Conservation (phyloP, 805 yeast genomes). For the Metschnikowia shivogae region DNA sequence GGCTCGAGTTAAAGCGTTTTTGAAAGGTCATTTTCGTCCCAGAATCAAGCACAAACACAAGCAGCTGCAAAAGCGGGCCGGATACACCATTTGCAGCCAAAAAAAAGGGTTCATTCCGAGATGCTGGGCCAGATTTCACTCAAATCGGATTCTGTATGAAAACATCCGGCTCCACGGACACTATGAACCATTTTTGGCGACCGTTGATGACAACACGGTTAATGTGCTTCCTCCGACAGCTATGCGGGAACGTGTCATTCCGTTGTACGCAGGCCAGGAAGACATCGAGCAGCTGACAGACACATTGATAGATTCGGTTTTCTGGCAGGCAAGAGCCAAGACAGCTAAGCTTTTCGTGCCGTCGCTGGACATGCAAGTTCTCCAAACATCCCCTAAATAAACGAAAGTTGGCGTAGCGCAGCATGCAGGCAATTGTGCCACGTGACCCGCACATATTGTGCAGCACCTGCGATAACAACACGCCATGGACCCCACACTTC, state of each 20-base stretch:
- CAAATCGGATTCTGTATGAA: neutral
- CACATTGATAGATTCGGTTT: neutral
- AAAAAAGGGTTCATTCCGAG: neutral
- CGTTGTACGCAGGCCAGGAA: neutral
- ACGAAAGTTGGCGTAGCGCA: no score
- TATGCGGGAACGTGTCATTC: neutral
- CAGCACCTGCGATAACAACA: neutral
- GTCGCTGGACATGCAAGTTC: no score
- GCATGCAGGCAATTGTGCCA: neutral
- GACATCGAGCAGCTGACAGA: constrained; percentile 1
- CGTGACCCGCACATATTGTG: neutral
- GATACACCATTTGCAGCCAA: neutral
- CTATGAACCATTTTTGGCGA: neutral
- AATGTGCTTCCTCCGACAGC: neutral
- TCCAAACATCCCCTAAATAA: no score
- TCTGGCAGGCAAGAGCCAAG: neutral
- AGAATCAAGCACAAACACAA: no score
- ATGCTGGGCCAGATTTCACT: neutral
- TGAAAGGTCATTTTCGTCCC: neutral
- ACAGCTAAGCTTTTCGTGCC: no score
- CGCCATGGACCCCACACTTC: neutral
- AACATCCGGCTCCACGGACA: neutral
- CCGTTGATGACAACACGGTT: neutral
- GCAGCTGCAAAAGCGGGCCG: neutral
- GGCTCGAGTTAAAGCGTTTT: neutral